Conservation (phyloP, 495 filamentous ascomycete genomes). For the Hypoxylon fragiforme region DNA sequence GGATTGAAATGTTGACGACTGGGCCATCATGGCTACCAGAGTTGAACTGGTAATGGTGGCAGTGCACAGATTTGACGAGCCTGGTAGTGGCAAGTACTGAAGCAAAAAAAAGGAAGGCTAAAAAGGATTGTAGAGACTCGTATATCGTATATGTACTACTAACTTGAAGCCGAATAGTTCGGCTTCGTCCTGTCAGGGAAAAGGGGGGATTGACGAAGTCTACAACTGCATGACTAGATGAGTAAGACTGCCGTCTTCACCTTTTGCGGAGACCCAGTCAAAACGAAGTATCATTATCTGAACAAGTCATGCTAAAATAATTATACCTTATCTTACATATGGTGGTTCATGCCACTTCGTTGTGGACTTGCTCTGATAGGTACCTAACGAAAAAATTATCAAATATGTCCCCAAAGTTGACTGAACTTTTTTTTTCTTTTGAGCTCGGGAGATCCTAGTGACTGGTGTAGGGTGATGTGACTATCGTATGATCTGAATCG, state of each 20-base stretch:
- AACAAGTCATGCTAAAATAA: too few relatives aligned
- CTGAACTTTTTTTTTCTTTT: too few relatives aligned
- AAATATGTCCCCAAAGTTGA: too few relatives aligned
- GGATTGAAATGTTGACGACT: slow-evolving; percentile 18
- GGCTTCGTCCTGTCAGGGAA: slow-evolving; percentile 6
- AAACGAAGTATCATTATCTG: too few relatives aligned
- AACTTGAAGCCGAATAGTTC: slow-evolving; percentile 8
- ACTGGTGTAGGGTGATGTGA: too few relatives aligned
- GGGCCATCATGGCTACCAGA: not conserved
- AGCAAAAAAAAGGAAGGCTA: slow-evolving; percentile 21
- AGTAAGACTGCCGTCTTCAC: slow-evolving; percentile 5
- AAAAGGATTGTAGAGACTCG: slow-evolving; percentile 24
- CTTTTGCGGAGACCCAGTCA: not conserved
- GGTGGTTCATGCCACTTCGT: too few relatives aligned
- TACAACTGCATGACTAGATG: slow-evolving; percentile 28
- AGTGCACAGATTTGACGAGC: not conserved
- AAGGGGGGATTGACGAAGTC: slow-evolving; percentile 11
- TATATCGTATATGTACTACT: slow-evolving; percentile 33
- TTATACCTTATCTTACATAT: too few relatives aligned
- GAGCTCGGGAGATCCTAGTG: too few relatives aligned
- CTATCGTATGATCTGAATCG: too few relatives aligned
- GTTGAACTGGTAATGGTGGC: not conserved
- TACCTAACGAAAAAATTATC: too few relatives aligned
- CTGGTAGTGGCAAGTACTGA: slow-evolving; percentile 1
- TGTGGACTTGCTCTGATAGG: too few relatives aligned